Evolutionary conservation across 768 basidiomycete genomes (phyloP).

Genomic region (Phylloporus sp.): DNA sequence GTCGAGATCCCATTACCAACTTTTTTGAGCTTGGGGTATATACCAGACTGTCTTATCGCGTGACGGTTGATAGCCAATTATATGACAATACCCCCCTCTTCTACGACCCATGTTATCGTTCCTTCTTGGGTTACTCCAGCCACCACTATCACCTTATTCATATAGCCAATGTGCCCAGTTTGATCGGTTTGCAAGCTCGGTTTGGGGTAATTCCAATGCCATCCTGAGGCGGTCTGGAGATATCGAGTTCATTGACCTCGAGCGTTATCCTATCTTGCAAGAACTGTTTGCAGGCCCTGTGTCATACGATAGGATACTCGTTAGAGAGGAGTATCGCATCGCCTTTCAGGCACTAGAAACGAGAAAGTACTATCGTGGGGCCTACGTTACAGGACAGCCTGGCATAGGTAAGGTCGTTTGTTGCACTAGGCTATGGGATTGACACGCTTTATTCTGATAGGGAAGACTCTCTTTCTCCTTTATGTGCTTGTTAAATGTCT

Average conservation of each 20-base stretch:
- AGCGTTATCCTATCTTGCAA: background rate
- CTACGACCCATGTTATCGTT: too few species aligned
- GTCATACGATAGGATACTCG: background rate
- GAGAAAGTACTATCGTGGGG: background rate
- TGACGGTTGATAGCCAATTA: too few species aligned
- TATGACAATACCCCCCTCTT: too few species aligned
- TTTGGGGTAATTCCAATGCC: background rate
- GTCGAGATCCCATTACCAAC: background rate
- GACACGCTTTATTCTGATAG: background rate
- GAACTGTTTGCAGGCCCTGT: background rate
- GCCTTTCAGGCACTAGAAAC: background rate
- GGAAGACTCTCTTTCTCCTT: background rate
- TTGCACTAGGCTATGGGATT: too few species aligned
- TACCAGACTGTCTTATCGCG: too few species aligned
- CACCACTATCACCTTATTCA: too few species aligned
- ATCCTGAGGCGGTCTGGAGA: background rate
- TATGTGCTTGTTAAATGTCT: background rate
- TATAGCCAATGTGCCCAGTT: background rate
- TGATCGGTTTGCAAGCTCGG: background rate
- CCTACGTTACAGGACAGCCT: conserved; percentile 4
- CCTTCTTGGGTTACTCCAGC: too few species aligned
- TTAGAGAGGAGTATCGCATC: background rate
- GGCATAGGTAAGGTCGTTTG: conserved; percentile 4
- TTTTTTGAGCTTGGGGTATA: too few species aligned
- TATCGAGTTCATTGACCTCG: background rate